Evolutionary conservation across 495 filamentous ascomycete genomes (phyloP), one percentile per base, ranked within the genome.

Genomic region (Daldinia concentrica): DNA sequence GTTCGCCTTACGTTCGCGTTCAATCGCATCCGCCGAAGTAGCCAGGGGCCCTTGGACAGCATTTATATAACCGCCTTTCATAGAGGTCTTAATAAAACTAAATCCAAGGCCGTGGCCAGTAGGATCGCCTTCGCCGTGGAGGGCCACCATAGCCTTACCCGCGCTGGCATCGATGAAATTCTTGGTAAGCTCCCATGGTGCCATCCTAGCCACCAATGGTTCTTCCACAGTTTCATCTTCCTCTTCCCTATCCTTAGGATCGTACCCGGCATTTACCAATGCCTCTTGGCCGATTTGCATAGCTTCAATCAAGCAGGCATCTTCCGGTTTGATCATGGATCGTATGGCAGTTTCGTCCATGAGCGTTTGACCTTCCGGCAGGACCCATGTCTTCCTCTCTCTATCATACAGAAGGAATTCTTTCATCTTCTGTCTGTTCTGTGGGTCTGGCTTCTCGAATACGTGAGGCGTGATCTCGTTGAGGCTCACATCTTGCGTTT

Each of bases 21-120:
- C 84, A 30, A 86, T 86, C 54, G 85, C 85, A 64, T 86, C 85
- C 61, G 92, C 91, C 41, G 97, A 88, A 65, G 93, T 96, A 55
- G 96, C 93, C 41, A 91, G 87, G 2, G 93, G 91, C 71, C 93
- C 95, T 73, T 97, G 93, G 9, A 95, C 92, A 64, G 93, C 85
- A 32, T 93, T 91, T 73, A 96, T 92, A 81, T 95, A 99, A 2
- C 95, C 95, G 52, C 95, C 95, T 79, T 99, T 99, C 95, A 99
- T 99, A 12, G 92, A 96, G 0, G 93, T 97, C 74, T 94, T 92
- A 71, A 99, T 91, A 78, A 98, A 97, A 77, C 91, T 97, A 82
- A 98, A 95, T 2, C 92, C 95, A 62, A 97, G 90, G 2, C 95
- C 95, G 71, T 93, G 91, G 11, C 94, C 93, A 7, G 94, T 95